Evolutionary conservation across 257 asterid species (phyloP).

Genomic region (Echites panduratus): DNA sequence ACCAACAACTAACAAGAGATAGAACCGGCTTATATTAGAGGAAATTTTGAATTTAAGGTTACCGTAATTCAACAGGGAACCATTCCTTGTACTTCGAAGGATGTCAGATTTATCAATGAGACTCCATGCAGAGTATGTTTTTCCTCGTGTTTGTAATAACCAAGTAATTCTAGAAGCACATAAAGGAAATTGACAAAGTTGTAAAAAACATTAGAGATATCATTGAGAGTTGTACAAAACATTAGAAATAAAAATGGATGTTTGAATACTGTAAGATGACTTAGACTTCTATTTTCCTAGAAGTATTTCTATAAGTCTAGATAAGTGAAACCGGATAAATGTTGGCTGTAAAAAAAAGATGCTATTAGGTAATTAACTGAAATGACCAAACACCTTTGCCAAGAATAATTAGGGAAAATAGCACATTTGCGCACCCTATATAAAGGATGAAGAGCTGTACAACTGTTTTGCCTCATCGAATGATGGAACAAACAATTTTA

Average conservation of each 20-base stretch:
- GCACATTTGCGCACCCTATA: neutral
- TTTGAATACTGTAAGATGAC: neutral
- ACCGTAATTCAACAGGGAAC: slow-evolving; percentile 96
- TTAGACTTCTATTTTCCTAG: neutral
- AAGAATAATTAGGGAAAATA: neutral
- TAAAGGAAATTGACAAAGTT: no score
- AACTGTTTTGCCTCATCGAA: no score
- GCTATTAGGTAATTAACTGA: neutral
- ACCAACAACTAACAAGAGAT: no score
- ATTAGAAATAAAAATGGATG: neutral
- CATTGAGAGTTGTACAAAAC: neutral
- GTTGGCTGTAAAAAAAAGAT: neutral
- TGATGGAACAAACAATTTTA: neutral
- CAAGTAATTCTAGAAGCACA: neutral
- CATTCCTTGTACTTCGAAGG: slow-evolving; percentile 85
- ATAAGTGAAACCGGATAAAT: neutral
- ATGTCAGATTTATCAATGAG: slow-evolving; percentile 91
- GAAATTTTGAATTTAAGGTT: slow-evolving; percentile 45
- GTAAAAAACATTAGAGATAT: neutral
- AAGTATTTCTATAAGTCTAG: neutral
- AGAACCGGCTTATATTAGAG: neutral
- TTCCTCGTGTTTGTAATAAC: slow-evolving; percentile 6
- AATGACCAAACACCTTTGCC: neutral
- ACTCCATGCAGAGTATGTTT: slow-evolving; percentile 75
- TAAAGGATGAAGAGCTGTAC: neutral